phyloP scores from a whole-genome alignment of 345 rosid species.

The Euphorbia lathyris region DNA sequence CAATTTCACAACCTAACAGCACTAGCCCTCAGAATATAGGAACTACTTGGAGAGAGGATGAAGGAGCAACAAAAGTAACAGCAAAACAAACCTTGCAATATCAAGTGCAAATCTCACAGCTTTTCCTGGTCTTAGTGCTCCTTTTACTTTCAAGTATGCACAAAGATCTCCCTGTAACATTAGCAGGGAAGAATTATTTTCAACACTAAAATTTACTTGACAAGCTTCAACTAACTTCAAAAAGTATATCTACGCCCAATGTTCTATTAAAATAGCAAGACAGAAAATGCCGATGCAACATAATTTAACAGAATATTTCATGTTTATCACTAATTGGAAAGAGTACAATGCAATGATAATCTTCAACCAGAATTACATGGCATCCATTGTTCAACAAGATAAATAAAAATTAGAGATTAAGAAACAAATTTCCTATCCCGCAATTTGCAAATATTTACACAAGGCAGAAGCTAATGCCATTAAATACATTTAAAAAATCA shows the following conservation, averaged over 20 bases:
- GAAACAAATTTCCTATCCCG: background rate
- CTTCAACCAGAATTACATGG: background rate
- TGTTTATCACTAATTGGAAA: background rate
- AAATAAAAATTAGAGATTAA: background rate
- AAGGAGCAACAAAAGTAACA: background rate
- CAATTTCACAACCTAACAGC: background rate
- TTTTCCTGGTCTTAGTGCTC: constrained; percentile 48
- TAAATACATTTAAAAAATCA: background rate
- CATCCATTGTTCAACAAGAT: background rate
- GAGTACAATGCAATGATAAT: background rate
- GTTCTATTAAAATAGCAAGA: background rate
- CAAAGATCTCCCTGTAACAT: constrained; percentile 73
- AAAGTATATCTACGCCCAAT: background rate
- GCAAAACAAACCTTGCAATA: constrained; percentile 72
- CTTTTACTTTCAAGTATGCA: constrained; percentile 53
- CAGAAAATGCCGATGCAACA: background rate
- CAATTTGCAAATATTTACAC: background rate
- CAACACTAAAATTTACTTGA: background rate
- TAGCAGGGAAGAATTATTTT: background rate
- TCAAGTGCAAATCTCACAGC: constrained; percentile 87
- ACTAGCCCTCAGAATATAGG: background rate
- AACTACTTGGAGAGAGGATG: background rate
- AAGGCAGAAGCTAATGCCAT: background rate
- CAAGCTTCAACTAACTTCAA: background rate
- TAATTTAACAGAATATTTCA: background rate